Evolutionary conservation across 1,284 basidiomycete species (phyloP).

Genomic region (Peniophora sp.): DNA sequence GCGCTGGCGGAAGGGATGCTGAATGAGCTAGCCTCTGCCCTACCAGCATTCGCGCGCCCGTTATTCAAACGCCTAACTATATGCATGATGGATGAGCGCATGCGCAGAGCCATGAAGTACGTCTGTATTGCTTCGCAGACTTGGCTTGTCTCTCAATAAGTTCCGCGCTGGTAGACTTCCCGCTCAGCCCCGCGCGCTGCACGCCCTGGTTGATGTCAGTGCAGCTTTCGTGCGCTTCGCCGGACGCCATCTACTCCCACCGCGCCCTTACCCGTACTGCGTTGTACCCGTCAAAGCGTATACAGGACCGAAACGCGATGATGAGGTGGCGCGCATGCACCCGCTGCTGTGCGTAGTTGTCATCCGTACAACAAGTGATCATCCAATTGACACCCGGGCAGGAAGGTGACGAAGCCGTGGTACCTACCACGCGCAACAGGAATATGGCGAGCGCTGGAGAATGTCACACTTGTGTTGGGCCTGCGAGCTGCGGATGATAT

Average conservation of each 20-base stretch:
- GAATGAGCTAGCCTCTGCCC: constrained; percentile 26
- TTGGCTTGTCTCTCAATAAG: neutral
- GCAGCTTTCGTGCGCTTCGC: neutral
- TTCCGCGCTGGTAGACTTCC: neutral
- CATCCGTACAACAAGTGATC: neutral
- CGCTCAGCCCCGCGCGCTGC: neutral
- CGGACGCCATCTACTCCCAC: neutral
- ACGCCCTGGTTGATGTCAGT: neutral
- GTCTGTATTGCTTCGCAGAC: constrained; percentile 11
- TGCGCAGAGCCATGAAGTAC: constrained; percentile 37
- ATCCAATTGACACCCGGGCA: neutral
- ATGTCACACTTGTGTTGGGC: neutral
- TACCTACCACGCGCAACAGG: neutral
- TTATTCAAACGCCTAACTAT: constrained; percentile 21
- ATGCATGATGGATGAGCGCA: constrained; percentile 28
- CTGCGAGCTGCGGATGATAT: neutral
- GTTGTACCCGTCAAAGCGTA: neutral
- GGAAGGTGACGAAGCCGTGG: constrained; percentile 1
- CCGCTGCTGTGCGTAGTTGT: neutral
- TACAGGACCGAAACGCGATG: neutral
- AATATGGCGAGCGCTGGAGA: neutral
- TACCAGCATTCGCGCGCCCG: constrained; percentile 27
- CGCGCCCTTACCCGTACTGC: neutral
- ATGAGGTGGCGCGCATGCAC: neutral
- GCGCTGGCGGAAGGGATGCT: constrained; percentile 27